Evolutionary conservation across 2,329 filamentous ascomycete genomes (phyloP).

Genomic region (Cladobotryum protrusum): DNA sequence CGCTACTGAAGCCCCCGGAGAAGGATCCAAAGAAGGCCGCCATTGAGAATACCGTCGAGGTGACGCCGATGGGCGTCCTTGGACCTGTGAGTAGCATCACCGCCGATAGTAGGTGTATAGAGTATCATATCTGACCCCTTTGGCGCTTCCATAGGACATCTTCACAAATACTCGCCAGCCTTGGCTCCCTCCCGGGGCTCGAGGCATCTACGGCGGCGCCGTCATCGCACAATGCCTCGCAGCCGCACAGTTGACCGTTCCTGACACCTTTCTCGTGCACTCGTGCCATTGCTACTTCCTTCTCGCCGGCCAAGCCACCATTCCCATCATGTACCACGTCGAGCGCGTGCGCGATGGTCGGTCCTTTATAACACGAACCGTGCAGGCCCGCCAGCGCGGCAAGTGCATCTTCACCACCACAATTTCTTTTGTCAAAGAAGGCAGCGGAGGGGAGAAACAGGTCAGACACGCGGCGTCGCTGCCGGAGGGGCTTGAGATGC

Average conservation of each 20-base stretch:
- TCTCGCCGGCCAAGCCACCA: conserved; percentile 74
- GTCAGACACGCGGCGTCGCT: conserved; percentile 62
- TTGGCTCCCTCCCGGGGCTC: conserved; percentile 87
- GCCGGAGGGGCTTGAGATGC: conserved; percentile 38
- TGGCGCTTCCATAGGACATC: conserved; percentile 56
- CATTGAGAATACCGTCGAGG: conserved; percentile 85
- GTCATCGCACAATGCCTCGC: conserved; percentile 89
- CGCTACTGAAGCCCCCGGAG: conserved; percentile 61
- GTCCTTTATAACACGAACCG: conserved; percentile 85
- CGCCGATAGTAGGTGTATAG: no score
- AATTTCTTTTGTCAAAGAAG: conserved; percentile 73
- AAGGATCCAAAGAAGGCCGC: conserved; percentile 64
- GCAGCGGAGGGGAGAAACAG: conserved; percentile 41
- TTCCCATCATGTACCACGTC: conserved; percentile 91
- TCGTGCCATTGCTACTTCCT: conserved; percentile 99
- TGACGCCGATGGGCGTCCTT: conserved; percentile 71
- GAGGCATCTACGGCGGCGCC: conserved; percentile 88
- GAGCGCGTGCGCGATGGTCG: conserved; percentile 87
- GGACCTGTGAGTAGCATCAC: conserved; percentile 54
- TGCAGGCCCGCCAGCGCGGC: conserved; percentile 88
- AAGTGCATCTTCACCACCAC: conserved; percentile 93
- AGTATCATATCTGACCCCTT: no score
- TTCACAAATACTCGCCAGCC: conserved; percentile 90
- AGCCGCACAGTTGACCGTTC: conserved; percentile 83
- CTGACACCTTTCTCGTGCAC: conserved; percentile 73